A percentile compares a stretch with the other conserved stretches of the same genome.
These are phyloP conservation scores for Decorospora gaudefroyi DNA, from an alignment of 2,329 filamentous ascomycete species.

Conservation along the genomic window DNA sequence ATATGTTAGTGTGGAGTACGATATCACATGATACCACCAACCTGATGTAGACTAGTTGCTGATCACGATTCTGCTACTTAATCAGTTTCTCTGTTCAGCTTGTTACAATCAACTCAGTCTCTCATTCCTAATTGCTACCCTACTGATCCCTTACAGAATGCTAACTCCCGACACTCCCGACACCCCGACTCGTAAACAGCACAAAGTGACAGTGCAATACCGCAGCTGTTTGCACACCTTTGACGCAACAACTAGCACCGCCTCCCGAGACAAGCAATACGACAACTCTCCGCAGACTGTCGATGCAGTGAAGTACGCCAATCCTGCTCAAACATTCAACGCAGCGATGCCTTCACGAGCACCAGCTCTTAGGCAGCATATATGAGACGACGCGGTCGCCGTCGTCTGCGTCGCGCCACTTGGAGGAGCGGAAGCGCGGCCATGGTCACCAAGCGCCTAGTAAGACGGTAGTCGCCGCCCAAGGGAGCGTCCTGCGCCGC, in stretches of 20 bases:
- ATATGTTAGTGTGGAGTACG: too few relatives aligned
- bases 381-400: slow-evolving; percentile 3
- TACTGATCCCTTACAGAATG: not conserved
- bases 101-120: too few relatives aligned
- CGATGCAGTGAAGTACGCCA: slow-evolving; percentile 1
- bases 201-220: not conserved
- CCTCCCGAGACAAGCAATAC: not conserved
- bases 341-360: not conserved
- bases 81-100: too few relatives aligned
- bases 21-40: too few relatives aligned
- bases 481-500: slow-evolving; percentile 1
- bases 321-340: not conserved
- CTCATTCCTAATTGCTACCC: too few relatives aligned
- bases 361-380: not conserved
- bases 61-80: too few relatives aligned
- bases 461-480: not conserved
- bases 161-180: not conserved
- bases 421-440: slow-evolving; percentile 1
- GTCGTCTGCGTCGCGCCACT: not conserved
- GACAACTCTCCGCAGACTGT: not conserved
- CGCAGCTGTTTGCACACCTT: not conserved
- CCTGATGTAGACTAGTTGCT: too few relatives aligned
- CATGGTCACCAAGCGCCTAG: slow-evolving; percentile 1
- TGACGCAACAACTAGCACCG: slow-evolving; percentile 2
- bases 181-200: not conserved